Evolutionary conservation across 2,329 filamentous ascomycete genomes (phyloP).

Genomic region (Apiospora marii): DNA sequence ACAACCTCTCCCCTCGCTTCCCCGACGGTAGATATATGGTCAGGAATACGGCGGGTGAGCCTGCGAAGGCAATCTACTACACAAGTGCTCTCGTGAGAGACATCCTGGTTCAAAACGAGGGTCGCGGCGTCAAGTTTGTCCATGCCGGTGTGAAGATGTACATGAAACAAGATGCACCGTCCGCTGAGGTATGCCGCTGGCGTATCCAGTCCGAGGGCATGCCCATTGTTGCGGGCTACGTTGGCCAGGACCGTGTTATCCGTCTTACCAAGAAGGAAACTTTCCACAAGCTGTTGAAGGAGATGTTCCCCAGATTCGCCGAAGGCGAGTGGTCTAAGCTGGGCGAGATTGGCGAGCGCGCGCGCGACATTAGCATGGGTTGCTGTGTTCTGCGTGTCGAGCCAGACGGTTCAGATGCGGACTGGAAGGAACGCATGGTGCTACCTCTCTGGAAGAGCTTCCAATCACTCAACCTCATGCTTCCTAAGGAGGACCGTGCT

Average conservation of each 20-base stretch:
- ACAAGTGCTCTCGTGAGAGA: conserved; percentile 84
- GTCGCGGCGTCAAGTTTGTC: conserved; percentile 91
- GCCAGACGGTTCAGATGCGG: conserved; percentile 68
- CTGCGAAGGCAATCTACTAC: conserved; percentile 96
- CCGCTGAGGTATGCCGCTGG: conserved; percentile 88
- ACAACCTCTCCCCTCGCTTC: conserved; percentile 83
- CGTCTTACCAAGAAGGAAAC: conserved; percentile 80
- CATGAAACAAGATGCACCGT: conserved; percentile 94
- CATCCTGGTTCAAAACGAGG: conserved; percentile 87
- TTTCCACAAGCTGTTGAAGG: conserved; percentile 81
- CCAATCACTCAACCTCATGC: conserved; percentile 92
- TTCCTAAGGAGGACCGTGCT: conserved; percentile 94
- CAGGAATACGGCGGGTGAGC: conserved; percentile 86
- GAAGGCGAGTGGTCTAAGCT: conserved; percentile 77
- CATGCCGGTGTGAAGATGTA: conserved; percentile 99
- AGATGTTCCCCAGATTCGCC: conserved; percentile 94
- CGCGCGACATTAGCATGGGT: conserved; percentile 83
- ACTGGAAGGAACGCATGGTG: conserved; percentile 79
- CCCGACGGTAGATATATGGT: conserved; percentile 94
- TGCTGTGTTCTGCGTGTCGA: conserved; percentile 91
- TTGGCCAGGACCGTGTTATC: conserved; percentile 80
- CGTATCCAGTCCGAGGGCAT: conserved; percentile 95
- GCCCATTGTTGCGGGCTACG: conserved; percentile 88
- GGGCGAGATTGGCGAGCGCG: conserved; percentile 86
- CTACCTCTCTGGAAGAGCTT: conserved; percentile 94